Percentiles rank a stretch among this genome's conserved stretches.
Evolutionary conservation across 148 eudicot genomes (phyloP).

Genomic region (Linanthus parryae): DNA sequence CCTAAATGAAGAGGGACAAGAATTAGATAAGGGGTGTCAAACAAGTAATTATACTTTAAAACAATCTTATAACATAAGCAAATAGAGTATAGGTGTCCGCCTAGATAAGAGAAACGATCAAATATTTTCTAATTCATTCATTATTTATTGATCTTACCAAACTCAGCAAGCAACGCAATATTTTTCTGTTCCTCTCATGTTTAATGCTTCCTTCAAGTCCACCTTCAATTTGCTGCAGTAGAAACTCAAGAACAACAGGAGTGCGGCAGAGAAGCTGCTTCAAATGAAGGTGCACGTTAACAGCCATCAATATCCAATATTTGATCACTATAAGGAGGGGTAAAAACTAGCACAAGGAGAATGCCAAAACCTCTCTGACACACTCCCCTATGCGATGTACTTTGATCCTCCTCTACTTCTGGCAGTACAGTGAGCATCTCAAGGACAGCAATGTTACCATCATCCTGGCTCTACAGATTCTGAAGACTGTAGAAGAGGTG

Average conservation of each 20-base stretch:
- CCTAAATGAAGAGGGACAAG: conserved; percentile 37
- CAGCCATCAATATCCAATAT: background rate
- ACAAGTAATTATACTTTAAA: too few relatives aligned
- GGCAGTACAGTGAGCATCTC: conserved; percentile 92
- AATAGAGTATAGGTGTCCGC: too few relatives aligned
- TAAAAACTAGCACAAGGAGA: conserved; percentile 6
- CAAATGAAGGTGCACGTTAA: conserved; percentile 16
- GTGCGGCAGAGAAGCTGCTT: conserved; percentile 84
- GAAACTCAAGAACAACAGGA: conserved; percentile 67
- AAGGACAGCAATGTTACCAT: conserved; percentile 68
- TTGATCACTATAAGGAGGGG: background rate
- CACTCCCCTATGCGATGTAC: conserved; percentile 56
- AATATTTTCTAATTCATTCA: too few relatives aligned
- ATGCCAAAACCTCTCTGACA: conserved; percentile 86
- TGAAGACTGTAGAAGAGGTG: conserved; percentile 80
- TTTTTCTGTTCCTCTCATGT: conserved; percentile 66
- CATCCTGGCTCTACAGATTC: conserved; percentile 62
- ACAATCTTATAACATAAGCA: too few relatives aligned
- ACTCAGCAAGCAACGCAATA: conserved; percentile 83
- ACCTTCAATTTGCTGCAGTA: conserved; percentile 63
- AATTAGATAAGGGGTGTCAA: background rate
- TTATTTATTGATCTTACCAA: too few relatives aligned
- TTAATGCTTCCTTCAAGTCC: conserved; percentile 40
- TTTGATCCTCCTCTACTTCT: conserved; percentile 79
- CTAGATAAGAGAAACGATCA: too few relatives aligned